Conservation (phyloP, 768 basidiomycete species). For the Mycena sanguinolenta region DNA sequence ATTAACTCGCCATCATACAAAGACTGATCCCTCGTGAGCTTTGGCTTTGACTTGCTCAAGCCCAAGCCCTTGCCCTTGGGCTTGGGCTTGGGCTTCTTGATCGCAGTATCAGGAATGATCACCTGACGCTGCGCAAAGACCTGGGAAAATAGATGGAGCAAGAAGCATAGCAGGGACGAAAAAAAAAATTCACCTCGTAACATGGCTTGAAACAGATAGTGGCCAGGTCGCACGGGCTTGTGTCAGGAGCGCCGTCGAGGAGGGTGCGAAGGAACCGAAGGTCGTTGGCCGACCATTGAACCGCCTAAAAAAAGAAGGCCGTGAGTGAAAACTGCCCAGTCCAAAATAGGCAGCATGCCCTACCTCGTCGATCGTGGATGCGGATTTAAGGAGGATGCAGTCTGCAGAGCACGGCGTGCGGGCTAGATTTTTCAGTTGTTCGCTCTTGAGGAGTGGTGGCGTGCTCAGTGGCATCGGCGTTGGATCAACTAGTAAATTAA, state of each 20-base stretch:
- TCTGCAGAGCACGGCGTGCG: constrained; percentile 46
- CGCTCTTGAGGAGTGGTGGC: constrained; percentile 36
- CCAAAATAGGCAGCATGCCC: too few relatives aligned
- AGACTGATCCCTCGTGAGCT: neutral
- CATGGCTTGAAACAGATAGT: constrained; percentile 70
- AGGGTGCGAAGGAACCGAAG: constrained; percentile 54
- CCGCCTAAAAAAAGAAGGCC: constrained; percentile 35
- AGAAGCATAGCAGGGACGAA: too few relatives aligned
- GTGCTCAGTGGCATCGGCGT: constrained; percentile 45
- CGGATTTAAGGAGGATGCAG: constrained; percentile 47
- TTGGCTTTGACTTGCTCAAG: neutral
- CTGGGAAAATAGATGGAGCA: neutral
- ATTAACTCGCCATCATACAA: constrained; percentile 18
- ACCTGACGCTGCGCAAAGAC: constrained; percentile 16
- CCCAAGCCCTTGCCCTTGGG: constrained; percentile 7
- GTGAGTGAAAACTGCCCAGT: neutral
- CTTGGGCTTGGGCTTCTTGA: neutral
- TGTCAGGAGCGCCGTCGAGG: constrained; percentile 59
- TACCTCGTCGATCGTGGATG: neutral
- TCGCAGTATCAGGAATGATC: constrained; percentile 17
- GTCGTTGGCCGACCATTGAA: constrained; percentile 56
- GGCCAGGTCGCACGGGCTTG: constrained; percentile 67
- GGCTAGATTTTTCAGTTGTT: constrained; percentile 34
- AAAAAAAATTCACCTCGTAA: constrained; percentile 60
- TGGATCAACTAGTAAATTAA: constrained; percentile 40